Evolutionary conservation across 257 asterid genomes (phyloP).

Genomic region (Solanum sparsipilum): DNA sequence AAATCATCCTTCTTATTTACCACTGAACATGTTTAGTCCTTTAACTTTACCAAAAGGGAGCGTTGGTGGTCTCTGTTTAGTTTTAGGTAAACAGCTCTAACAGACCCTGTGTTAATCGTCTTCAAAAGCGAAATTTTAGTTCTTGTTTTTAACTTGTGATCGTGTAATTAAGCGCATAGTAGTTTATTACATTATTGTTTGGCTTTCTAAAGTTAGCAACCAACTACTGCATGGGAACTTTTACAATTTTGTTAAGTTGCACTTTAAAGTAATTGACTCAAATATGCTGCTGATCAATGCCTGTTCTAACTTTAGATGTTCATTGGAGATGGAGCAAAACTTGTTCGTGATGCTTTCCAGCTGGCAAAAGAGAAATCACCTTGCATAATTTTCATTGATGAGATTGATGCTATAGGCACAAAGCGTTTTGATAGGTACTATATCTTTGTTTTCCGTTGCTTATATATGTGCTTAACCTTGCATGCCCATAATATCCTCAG

Average conservation of each 20-base stretch:
- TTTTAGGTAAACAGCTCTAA: neutral
- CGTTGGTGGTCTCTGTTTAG: neutral
- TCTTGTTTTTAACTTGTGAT: neutral
- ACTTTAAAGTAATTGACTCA: neutral
- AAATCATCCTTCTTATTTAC: neutral
- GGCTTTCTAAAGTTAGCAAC: neutral
- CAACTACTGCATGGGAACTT: neutral
- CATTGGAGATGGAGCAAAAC: constrained; percentile 87
- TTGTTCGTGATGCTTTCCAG: constrained; percentile 89
- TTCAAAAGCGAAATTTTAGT: neutral
- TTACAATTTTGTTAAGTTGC: neutral
- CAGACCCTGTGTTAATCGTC: neutral
- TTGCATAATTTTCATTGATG: constrained; percentile 88
- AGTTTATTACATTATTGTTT: neutral
- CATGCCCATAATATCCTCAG: neutral
- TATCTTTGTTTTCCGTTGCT: neutral
- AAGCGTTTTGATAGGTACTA: constrained; percentile 78
- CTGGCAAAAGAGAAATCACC: constrained; percentile 96
- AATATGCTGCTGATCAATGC: neutral
- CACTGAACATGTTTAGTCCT: neutral
- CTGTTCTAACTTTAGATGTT: constrained; percentile 48
- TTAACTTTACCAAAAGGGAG: neutral
- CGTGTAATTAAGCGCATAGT: neutral
- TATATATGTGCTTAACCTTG: neutral
- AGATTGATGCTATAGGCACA: constrained; percentile 92